A percentile compares a stretch with the other conserved stretches of the same genome.
Evolutionary conservation across 2,329 filamentous ascomycete genomes (phyloP).

Genomic region (Sporothrix euskadiensis): DNA sequence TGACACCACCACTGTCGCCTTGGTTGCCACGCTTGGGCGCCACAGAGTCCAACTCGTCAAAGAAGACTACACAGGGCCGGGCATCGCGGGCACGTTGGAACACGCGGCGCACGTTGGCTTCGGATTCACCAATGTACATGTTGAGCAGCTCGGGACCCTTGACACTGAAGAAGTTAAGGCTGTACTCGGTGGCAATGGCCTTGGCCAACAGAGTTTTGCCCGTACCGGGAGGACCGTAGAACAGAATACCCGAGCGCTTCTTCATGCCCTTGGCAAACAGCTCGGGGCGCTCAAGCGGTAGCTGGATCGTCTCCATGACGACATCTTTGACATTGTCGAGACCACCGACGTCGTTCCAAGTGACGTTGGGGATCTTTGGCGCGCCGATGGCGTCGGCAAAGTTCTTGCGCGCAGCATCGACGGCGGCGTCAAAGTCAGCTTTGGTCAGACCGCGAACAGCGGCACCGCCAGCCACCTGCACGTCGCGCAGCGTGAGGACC

Average conservation of each 20-base stretch:
- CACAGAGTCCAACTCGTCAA: constrained; percentile 89
- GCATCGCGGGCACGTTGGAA: constrained; percentile 87
- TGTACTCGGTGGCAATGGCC: constrained; percentile 91
- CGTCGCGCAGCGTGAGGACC: constrained; percentile 69
- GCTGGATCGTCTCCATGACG: constrained; percentile 93
- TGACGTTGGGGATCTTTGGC: constrained; percentile 95
- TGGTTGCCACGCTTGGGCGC: constrained; percentile 96
- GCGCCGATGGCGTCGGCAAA: constrained; percentile 97
- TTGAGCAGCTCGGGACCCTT: constrained; percentile 90
- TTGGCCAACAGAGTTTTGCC: constrained; percentile 92
- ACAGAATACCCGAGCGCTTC: constrained; percentile 90
- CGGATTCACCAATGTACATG: constrained; percentile 95
- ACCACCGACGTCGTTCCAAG: constrained; percentile 94
- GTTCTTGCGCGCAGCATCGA: constrained; percentile 94
- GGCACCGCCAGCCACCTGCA: constrained; percentile 84
- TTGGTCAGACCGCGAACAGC: constrained; percentile 76
- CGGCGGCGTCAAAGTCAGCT: constrained; percentile 84
- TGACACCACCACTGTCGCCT: constrained; percentile 94
- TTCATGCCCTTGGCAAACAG: constrained; percentile 97
- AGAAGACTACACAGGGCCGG: constrained; percentile 86
- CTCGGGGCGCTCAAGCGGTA: constrained; percentile 87
- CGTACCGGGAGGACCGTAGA: constrained; percentile 88
- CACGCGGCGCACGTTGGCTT: constrained; percentile 85
- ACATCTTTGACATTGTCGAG: constrained; percentile 93
- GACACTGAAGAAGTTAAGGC: constrained; percentile 90